These are phyloP conservation scores for Adansonia digitata DNA, from an alignment of 345 rosid genomes.

Conservation along the genomic window DNA sequence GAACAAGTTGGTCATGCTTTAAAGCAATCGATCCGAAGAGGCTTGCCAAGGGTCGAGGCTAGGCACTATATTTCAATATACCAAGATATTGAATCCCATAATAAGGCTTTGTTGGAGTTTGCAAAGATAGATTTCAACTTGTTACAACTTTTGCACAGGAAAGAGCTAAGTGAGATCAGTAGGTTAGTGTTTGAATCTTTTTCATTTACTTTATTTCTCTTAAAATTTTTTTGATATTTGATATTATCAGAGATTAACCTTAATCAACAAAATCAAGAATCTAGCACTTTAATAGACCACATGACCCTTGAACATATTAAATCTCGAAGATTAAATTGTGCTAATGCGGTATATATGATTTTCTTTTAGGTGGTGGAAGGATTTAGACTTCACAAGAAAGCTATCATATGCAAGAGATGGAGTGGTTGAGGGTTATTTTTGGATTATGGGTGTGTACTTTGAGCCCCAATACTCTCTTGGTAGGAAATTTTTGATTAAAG, in stretches of 20 bases:
- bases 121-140: conserved; percentile 38
- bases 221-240: too few species aligned
- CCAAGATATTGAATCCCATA: not conserved
- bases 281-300: too few species aligned
- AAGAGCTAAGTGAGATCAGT: conserved; percentile 19
- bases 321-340: not conserved
- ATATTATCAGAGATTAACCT: too few species aligned
- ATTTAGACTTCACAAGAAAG: conserved; percentile 19
- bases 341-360: not conserved
- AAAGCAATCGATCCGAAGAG: conserved; percentile 14
- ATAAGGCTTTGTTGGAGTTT: conserved; percentile 15
- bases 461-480: conserved; percentile 20
- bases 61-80: conserved; percentile 17
- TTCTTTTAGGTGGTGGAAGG: conserved; percentile 31
- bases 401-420: conserved; percentile 31
- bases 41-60: conserved; percentile 23
- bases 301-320: too few species aligned
- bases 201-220: not conserved
- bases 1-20: conserved; percentile 21
- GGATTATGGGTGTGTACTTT: conserved; percentile 21
- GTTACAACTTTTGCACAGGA: conserved; percentile 21
- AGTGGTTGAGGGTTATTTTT: conserved; percentile 23
- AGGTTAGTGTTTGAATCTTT: conserved; percentile 5
- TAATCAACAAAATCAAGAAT: not conserved
- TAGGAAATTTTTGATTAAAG: conserved; percentile 20